Evolutionary conservation across 2,329 filamentous ascomycete genomes (phyloP), one percentile per base, ranked within the genome.

Genomic region (Pseudomassariella vexata): DNA sequence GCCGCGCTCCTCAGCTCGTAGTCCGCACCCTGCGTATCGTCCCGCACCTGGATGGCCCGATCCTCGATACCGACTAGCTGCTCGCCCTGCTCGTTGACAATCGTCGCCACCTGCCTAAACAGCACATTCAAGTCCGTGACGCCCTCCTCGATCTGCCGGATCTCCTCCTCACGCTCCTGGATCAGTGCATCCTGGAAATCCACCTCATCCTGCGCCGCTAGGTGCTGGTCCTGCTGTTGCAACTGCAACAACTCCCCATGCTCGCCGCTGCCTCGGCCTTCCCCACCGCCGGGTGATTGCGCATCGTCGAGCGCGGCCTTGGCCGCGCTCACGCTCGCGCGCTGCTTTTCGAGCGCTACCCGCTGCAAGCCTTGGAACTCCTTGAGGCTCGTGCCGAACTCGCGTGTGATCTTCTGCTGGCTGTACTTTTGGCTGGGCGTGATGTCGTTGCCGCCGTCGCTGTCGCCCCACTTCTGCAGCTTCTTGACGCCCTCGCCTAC

Each of bases 111-210:
- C 65, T 98, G 90, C 41, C 89, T 76, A 70, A 98, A 98, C 25
- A 98, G 73, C 52, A 96, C 92, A 50, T 98, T 98, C 41, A 98
- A 67, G 52, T 98, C 92, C 34, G 85, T 85, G 6, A 98, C 92
- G 34, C 85, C 88, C 59, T 95, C 89, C 64, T 96, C 92, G 50
- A 98, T 98, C 55, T 94, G 94, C 40, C 89, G 82, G 45, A 98
- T 98, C 65, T 98, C 92, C 36, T 87, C 80, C 60, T 98, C 92
- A 33, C 94, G 88, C 68, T 98, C 90, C 39, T 94, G 82, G 53
- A 98, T 98, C 37, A 98, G 69, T 11, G 84, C 81, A 47, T 98
- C 92, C 55, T 98, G 92, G 65, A 95, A 98, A 55, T 98, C 90
- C 25, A 98, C 92, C 53, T 98, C 94, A 47, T 87, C 82, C 57